These are phyloP conservation scores for Dictyostelium gargantuum DNA, from an alignment of 208 protist species.

Conservation along the genomic window DNA sequence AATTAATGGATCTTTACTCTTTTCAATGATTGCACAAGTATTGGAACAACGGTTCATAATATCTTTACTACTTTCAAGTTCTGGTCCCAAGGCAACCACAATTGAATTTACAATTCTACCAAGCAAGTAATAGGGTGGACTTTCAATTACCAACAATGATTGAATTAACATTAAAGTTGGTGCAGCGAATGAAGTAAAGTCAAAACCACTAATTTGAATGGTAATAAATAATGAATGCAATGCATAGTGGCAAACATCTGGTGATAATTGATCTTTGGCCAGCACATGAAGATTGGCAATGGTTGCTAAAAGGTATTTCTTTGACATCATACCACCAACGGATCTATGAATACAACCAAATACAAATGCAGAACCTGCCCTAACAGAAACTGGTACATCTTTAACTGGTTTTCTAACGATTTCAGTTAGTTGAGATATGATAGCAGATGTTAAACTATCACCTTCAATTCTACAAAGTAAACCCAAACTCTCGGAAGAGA, in stretches of 20 bases:
- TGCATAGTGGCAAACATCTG: constrained; percentile 5
- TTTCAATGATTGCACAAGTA: constrained; percentile 12
- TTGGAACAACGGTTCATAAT: constrained; percentile 2
- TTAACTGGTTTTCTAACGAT: neutral
- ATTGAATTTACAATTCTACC: constrained; percentile 64
- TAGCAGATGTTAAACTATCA: constrained; percentile 12
- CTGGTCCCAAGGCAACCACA: constrained; percentile 54
- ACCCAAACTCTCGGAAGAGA: constrained; percentile 25
- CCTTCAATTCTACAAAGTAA: constrained; percentile 58
- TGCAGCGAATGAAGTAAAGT: constrained; percentile 38
- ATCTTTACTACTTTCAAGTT: neutral
- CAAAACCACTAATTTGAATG: constrained; percentile 10
- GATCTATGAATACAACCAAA: constrained; percentile 59
- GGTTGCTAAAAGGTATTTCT: neutral
- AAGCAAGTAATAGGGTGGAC: constrained; percentile 39
- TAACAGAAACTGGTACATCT: neutral
- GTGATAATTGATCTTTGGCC: neutral
- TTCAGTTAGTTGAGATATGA: constrained; percentile 6
- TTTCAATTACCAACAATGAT: neutral
- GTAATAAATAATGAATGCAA: constrained; percentile 51
- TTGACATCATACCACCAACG: constrained; percentile 60
- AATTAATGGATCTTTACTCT: neutral
- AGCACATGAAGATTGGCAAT: constrained; percentile 41
- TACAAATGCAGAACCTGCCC: constrained; percentile 26
- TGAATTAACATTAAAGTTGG: constrained; percentile 33